phyloP scores from a whole-genome alignment of 1,139 yeast genomes.

The Suhomyces kunorum region DNA sequence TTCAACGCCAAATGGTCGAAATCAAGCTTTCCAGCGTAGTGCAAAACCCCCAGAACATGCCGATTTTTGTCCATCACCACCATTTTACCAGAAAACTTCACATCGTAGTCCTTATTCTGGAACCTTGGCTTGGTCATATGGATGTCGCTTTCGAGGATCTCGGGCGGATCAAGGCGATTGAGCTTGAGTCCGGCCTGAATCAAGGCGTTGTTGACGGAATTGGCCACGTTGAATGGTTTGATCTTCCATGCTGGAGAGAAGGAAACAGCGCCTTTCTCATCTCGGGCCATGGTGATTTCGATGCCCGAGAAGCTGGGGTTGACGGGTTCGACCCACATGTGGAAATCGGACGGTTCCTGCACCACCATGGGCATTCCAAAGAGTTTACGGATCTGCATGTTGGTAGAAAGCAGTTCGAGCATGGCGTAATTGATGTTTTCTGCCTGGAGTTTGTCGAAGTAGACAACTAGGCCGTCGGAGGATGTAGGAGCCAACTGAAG shows the following conservation, averaged over 20 bases:
- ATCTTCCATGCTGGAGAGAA: conserved; percentile 26
- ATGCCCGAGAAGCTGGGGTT: conserved; percentile 36
- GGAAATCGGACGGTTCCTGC: conserved; percentile 14
- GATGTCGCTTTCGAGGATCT: conserved; percentile 15
- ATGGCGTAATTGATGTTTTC: conserved; percentile 32
- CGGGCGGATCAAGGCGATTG: conserved; percentile 23
- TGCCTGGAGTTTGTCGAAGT: conserved; percentile 18
- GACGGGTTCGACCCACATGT: conserved; percentile 34
- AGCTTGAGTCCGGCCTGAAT: conserved; percentile 28
- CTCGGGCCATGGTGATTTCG: conserved; percentile 21
- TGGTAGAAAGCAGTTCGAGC: conserved; percentile 30
- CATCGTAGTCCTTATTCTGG: conserved; percentile 24
- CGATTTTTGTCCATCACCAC: conserved; percentile 23
- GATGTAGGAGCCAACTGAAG: conserved; percentile 11
- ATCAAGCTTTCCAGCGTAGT: conserved; percentile 36
- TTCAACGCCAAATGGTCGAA: conserved; percentile 34
- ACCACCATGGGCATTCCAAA: conserved; percentile 36
- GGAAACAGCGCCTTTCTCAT: conserved; percentile 4
- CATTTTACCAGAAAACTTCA: conserved; percentile 29
- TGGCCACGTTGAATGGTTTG: conserved; percentile 27
- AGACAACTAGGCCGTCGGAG: conserved; percentile 16
- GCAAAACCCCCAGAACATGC: conserved; percentile 21
- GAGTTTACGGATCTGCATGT: conserved; percentile 23
- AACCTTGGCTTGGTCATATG: conserved; percentile 21
- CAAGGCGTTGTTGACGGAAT: conserved; percentile 24